Percentiles rank a stretch among this genome's conserved stretches.
These are phyloP conservation scores for Yarrowia deformans DNA, from an alignment of 805 yeast species.

Conservation along the genomic window DNA sequence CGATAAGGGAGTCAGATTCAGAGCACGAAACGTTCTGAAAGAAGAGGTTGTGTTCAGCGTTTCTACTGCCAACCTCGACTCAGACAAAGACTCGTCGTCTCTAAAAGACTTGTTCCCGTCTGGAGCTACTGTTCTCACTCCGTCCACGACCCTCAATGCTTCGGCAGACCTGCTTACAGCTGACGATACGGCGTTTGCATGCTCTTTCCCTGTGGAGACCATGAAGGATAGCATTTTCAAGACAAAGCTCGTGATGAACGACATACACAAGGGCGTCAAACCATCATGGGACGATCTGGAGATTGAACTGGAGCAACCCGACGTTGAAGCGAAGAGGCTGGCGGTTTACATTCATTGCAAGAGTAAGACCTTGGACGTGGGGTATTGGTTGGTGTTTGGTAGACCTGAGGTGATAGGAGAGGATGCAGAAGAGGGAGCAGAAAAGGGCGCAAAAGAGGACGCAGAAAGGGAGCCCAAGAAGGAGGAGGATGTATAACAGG, in stretches of 20 bases:
- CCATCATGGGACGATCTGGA: slow-evolving; percentile 34
- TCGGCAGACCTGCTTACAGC: slow-evolving; percentile 12
- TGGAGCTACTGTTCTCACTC: slow-evolving; percentile 21
- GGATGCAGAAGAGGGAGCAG: neutral
- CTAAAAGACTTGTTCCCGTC: slow-evolving; percentile 11
- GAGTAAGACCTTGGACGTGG: slow-evolving; percentile 18
- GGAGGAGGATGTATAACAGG: neutral
- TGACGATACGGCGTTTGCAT: slow-evolving; percentile 21
- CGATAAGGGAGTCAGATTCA: slow-evolving; percentile 1
- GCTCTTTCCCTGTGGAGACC: slow-evolving; percentile 19
- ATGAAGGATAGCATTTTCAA: slow-evolving; percentile 27
- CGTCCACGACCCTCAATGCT: slow-evolving; percentile 2
- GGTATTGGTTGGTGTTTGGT: slow-evolving; percentile 13
- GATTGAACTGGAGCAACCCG: slow-evolving; percentile 24
- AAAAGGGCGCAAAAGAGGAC: neutral
- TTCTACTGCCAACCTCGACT: slow-evolving; percentile 5
- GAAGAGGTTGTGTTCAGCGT: slow-evolving; percentile 29
- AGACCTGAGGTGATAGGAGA: neutral
- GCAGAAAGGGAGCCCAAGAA: neutral
- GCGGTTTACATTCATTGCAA: slow-evolving; percentile 30
- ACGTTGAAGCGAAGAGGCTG: neutral
- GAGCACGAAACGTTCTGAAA: slow-evolving; percentile 16
- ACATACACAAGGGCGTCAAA: slow-evolving; percentile 13
- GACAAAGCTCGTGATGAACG: slow-evolving; percentile 30
- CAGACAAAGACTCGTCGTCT: neutral